phyloP scores from a whole-genome alignment of 345 rosid species.

The Psidium friedrichsthalianum region DNA sequence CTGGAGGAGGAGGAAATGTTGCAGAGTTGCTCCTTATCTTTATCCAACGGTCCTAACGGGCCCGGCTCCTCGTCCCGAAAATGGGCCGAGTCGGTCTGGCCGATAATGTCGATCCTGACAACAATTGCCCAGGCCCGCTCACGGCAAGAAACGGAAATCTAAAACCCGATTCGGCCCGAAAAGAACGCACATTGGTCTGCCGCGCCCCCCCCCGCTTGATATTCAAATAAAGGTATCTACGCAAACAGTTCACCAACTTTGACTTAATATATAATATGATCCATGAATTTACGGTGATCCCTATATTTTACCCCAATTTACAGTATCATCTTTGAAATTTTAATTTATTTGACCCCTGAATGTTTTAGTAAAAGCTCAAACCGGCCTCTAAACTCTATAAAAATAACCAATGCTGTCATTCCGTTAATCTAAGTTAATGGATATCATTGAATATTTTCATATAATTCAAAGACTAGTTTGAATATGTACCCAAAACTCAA shows the following conservation, averaged over 20 bases:
- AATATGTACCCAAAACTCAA: neutral
- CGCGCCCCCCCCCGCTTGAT: too few species aligned
- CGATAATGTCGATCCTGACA: neutral
- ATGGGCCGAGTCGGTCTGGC: neutral
- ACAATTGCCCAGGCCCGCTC: neutral
- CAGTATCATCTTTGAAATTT: accelerated
- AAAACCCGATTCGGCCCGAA: neutral
- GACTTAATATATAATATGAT: accelerated
- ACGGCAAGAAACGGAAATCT: neutral
- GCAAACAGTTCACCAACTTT: neutral
- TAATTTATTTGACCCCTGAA: accelerated
- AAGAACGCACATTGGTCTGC: neutral
- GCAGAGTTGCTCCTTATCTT: neutral
- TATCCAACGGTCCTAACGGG: neutral
- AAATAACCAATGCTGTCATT: neutral
- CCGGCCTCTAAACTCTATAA: accelerated
- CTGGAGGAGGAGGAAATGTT: neutral
- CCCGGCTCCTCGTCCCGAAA: neutral
- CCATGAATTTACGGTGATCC: accelerated
- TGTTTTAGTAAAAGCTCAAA: accelerated
- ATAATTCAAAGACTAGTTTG: neutral
- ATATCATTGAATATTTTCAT: neutral
- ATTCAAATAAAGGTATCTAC: neutral
- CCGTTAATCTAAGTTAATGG: too few species aligned
- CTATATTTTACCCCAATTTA: neutral